Base-by-base conservation (phyloP, 768 basidiomycete species). In the Hirschioporus abietinus region DNA sequence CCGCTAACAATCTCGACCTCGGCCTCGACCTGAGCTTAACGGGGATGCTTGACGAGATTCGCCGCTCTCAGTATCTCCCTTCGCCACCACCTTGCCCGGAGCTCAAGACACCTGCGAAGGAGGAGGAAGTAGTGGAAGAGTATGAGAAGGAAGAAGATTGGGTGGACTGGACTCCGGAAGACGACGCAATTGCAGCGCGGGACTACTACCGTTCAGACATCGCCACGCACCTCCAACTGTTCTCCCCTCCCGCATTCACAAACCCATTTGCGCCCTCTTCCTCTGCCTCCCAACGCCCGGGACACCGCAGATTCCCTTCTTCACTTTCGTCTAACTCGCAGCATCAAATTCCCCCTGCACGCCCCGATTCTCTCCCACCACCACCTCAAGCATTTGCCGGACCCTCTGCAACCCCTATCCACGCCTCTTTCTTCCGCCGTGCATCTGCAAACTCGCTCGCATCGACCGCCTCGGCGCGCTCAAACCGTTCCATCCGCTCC, bases 151-250 rank as follows among this genome's bases (percentile, higher is more conserved):
- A 61, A 34, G 60, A 25, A 61, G 25, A 61, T 25, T 61, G 60
- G 60, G 60, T 61, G 4, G 60, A 61, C 60, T 52, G 42, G 42
- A 52, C 42, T 52, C 15, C 30, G 15, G 60, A 61, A 23, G 60
- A 61, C 60, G 60, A 61, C 30, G 60, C 24, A 3, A 52, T 52
- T 10, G 42, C 42, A 52, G 60, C 60, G 9, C 60, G 60, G 9
- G 60, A 61, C 60, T 61, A 61, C 23, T 61, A 61, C 60, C 60
- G 60, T 23, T 25, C 25, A 12, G 60, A 61, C 30, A 61, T 61
- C 23, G 60, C 60, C 15, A 61, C 60, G 12, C 60, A 61, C 18
- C 60, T 61, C 5, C 60, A 61, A 34, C 23, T 61, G 24, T 61
- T 61, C 60, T 61, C 60, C 25, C 30, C 60, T 34, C 60, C 60